Evolutionary conservation across 805 yeast species (phyloP), one percentile per base, ranked within the genome.

Genomic region (Candida berthetii): DNA sequence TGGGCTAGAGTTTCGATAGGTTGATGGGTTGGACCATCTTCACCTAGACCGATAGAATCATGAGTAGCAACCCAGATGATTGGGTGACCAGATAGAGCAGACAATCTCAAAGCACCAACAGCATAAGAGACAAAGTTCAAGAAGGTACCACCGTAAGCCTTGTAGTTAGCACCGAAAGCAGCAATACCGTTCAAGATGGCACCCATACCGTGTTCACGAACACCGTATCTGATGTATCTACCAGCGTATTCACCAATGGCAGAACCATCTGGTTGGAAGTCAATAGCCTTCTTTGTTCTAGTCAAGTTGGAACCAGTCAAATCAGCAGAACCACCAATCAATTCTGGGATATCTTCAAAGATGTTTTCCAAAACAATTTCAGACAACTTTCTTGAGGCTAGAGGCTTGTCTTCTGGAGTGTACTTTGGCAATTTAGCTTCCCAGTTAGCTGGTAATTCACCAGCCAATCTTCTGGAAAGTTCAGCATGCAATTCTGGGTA

Each of bases 151-250:
- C 96, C 96, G 72, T 82, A 90, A 55, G 89, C 82, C 68, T 82
- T 85, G 76, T 74, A 80, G 72, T 86, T 87, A 49, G 85, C 85
- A 70, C 85, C 85, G 61, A 71, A 91, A 42, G 96, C 97, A 45
- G 93, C 76, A 56, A 91, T 85, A 83, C 99, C 99, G 71, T 93
- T 91, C 80, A 90, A 77, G 66, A 90, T 85, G 51, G 97, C 96
- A 72, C 96, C 96, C 97, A 91, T 89, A 67, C 87, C 97, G 71
- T 93, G 98, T 76, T 91, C 99, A 72, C 99, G 85, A 52, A 91
- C 96, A 82, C 99, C 99, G 66, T 83, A 91, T 73, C 97, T 84
- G 68, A 91, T 75, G 74, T 91, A 91, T 65, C 96, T 83, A 64
- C 99, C 99, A 44, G 80, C 49, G 75, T 83, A 90, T 60, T 80